A percentile compares a stretch with the other conserved stretches of the same genome.
Conservation (phyloP, 768 basidiomycete genomes). For the Collybia mongolica region DNA sequence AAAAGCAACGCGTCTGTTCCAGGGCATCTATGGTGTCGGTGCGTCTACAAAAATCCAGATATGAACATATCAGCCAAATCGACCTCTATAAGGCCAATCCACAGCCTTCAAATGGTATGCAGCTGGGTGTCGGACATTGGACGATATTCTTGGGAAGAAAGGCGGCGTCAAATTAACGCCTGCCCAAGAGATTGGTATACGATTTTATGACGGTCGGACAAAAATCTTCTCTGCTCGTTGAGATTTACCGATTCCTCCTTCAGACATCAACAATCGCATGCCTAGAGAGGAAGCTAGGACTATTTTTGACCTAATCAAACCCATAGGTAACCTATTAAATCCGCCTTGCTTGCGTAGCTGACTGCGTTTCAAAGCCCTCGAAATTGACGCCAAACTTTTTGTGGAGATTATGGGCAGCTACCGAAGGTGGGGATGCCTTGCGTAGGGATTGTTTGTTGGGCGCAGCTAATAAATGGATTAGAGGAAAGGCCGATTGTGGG, state of each 20-base stretch:
- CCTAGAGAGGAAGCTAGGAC: conserved; percentile 75
- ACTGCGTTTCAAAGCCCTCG: conserved; percentile 46
- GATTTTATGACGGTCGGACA: conserved; percentile 63
- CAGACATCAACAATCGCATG: conserved; percentile 85
- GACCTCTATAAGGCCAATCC: conserved; percentile 45
- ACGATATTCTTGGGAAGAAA: conserved; percentile 64
- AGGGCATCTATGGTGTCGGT: conserved; percentile 89
- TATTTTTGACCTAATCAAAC: conserved; percentile 72
- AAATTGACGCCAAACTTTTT: conserved; percentile 67
- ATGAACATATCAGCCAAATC: background rate
- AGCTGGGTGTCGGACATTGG: conserved; percentile 74
- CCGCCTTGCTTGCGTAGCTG: background rate
- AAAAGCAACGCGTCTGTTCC: conserved; percentile 54
- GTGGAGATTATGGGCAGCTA: conserved; percentile 94
- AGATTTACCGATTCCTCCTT: background rate
- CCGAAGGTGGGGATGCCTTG: conserved; percentile 48
- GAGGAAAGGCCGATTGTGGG: conserved; percentile 81
- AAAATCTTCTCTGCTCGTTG: background rate
- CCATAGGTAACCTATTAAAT: conserved; percentile 47
- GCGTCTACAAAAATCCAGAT: conserved; percentile 21
- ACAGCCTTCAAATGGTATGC: conserved; percentile 75
- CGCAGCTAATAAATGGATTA: conserved; percentile 22
- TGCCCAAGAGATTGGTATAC: conserved; percentile 66
- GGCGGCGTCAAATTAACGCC: conserved; percentile 57
- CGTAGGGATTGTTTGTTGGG: background rate